Evolutionary conservation across 495 filamentous ascomycete species (phyloP).

Genomic region (Lasiosphaeris hirsuta): DNA sequence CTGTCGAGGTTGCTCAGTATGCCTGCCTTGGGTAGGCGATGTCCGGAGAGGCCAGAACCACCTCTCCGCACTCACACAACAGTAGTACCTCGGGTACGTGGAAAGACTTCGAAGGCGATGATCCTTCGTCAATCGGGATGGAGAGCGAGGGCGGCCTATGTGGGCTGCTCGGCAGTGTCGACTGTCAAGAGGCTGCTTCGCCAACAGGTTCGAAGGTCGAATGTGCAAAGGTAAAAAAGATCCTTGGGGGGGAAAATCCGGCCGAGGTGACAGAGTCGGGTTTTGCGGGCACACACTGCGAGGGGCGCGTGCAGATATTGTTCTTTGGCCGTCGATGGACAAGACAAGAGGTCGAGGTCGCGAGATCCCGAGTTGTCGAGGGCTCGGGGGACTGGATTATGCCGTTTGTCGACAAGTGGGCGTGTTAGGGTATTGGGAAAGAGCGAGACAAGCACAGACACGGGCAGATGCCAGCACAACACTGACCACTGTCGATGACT

Average conservation of each 20-base stretch:
- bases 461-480: conserved; percentile 9
- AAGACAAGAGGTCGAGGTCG: not conserved
- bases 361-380: not conserved
- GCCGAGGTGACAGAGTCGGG: not conserved
- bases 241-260: no score
- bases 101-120: no score
- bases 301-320: not conserved
- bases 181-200: no score
- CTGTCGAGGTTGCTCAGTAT: conserved; percentile 10
- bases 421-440: conserved; percentile 2
- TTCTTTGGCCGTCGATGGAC: not conserved
- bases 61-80: conserved; percentile 25
- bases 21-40: conserved; percentile 21
- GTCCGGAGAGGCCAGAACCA: conserved; percentile 30
- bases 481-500: conserved; percentile 13
- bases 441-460: conserved; percentile 12
- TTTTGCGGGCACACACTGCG: not conserved
- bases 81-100: not conserved
- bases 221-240: no score
- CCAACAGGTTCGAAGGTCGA: no score
- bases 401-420: not conserved
- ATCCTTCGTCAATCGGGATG: no score
- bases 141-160: no score
- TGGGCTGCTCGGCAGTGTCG: no score
- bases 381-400: not conserved